A percentile compares a stretch with the other conserved stretches of the same genome.
Evolutionary conservation across 768 basidiomycete species (phyloP).

Genomic region (Calocybe cyanea): DNA sequence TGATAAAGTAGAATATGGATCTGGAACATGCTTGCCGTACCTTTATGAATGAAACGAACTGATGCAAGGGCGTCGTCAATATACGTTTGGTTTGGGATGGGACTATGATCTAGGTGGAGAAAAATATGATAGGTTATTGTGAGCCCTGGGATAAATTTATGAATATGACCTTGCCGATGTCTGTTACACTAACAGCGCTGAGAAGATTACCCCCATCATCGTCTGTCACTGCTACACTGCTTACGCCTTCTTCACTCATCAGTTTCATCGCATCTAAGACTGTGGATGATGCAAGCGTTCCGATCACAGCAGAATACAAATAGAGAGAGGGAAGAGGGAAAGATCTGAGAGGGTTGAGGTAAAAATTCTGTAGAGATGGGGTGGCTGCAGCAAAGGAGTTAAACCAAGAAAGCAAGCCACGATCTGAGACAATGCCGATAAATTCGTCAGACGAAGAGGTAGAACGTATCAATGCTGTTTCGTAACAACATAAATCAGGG

Average conservation of each 20-base stretch:
- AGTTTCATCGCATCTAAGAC: constrained; percentile 80
- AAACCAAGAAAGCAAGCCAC: constrained; percentile 68
- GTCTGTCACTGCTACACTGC: constrained; percentile 75
- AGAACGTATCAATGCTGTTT: constrained; percentile 53
- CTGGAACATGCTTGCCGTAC: constrained; percentile 36
- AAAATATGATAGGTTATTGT: neutral
- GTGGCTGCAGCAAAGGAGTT: constrained; percentile 47
- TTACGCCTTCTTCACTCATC: constrained; percentile 85
- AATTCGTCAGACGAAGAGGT: constrained; percentile 40
- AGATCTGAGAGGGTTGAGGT: constrained; percentile 51
- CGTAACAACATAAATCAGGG: neutral
- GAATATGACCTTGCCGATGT: constrained; percentile 65
- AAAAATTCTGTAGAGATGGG: constrained; percentile 40
- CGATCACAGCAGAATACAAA: constrained; percentile 59
- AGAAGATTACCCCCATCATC: constrained; percentile 58
- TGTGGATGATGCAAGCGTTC: constrained; percentile 53
- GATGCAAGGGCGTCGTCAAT: constrained; percentile 60
- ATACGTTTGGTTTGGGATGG: constrained; percentile 81
- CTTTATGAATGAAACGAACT: constrained; percentile 73
- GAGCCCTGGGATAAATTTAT: neutral
- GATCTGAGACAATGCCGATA: constrained; percentile 75
- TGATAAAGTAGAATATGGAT: neutral
- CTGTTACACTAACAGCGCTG: constrained; percentile 80
- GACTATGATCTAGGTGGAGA: constrained; percentile 63
- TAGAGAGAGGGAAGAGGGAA: constrained; percentile 64